These are phyloP conservation scores for Mychonastes homosphaera DNA, from an alignment of 139 green algal species.

Conservation along the genomic window DNA sequence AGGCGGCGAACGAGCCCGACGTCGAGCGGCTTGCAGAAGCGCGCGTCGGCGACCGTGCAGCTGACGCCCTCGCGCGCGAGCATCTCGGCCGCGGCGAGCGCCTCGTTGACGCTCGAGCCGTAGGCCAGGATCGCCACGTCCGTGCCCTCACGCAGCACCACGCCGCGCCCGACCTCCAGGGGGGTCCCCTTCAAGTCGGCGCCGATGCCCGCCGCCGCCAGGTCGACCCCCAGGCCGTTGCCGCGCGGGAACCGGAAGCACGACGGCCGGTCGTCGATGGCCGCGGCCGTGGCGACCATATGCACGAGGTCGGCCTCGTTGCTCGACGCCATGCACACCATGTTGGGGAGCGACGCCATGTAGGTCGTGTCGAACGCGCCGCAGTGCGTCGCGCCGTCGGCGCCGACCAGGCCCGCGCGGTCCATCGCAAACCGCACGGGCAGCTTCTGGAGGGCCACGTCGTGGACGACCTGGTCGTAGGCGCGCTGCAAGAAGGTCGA, in stretches of 20 bases:
- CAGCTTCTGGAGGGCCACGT: conserved; percentile 94
- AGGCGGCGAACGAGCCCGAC: conserved; percentile 45
- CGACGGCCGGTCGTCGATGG: conserved; percentile 88
- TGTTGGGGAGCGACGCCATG: conserved; percentile 94
- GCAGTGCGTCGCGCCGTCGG: conserved; percentile 92
- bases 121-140: conserved; percentile 91
- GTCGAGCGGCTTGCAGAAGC: conserved; percentile 99
- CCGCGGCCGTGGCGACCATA: conserved; percentile 82
- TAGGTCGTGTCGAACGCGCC: conserved; percentile 90
- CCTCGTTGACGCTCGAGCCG: conserved; percentile 74
- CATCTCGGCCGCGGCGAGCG: conserved; percentile 74
- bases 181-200: conserved; percentile 77
- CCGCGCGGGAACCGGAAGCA: conserved; percentile 91
- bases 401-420: conserved; percentile 90
- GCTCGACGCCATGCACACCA: conserved; percentile 92
- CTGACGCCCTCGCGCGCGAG: conserved; percentile 69
- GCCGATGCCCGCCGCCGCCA: conserved; percentile 58
- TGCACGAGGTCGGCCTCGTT: conserved; percentile 92
- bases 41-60: conserved; percentile 84
- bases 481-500: conserved; percentile 95
- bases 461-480: conserved; percentile 96
- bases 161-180: conserved; percentile 78
- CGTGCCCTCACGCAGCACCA: conserved; percentile 69
- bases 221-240: conserved; percentile 88
- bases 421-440: conserved; percentile 99